Base-by-base conservation (phyloP, 2,329 filamentous ascomycete genomes). In the Neopestalotiopsis sp. region DNA sequence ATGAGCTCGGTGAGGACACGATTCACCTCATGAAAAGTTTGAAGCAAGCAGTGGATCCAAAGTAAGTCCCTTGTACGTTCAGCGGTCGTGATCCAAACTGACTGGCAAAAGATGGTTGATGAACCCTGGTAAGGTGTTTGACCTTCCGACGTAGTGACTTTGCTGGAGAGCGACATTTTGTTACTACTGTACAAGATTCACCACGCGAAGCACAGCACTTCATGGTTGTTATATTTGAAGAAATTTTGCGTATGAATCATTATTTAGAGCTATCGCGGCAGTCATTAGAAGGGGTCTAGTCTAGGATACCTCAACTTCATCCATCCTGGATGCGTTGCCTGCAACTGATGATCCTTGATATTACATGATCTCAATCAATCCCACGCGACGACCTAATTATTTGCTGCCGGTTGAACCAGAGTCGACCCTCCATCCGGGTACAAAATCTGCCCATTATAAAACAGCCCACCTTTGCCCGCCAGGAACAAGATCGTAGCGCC, bases 391-490 rank as follows among this genome's bases (percentile, higher is more conserved):
- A 53, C 45, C 45, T 53, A 53, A n/a, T 53, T 53, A 7, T 53
- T 53, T 17, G 45, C 45, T 17, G 45, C 45, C 45, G 45, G 45
- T 6, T 53, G 45, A 53, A 53, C 45, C 9, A 53, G 45, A 3
- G 45, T 53, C 9, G 45, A 53, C n/a, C 45, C 79, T 67, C 85
- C 85, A 74, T 87, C 85, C 14, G 84, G 84, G 71, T 85, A 85
- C 59, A 88, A 68, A 40, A 87, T 82, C 74, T 88, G 85, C 61
- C 86, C 84, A 58, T 88, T 88, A 70, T 86, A 83, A 71, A 87
- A 87, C 0, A 83, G 72, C 2, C 85, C 85, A 34, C 84, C 84
- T 38, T 80, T 82, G 0, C 86, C 84, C 49, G 85, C 85, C 56
- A 88, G 75, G 71, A 87, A 83, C 62, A 88, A 74, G 5, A 86